Evolutionary conservation across 805 yeast genomes (phyloP).

Genomic region (Saturnispora ahearnii): DNA sequence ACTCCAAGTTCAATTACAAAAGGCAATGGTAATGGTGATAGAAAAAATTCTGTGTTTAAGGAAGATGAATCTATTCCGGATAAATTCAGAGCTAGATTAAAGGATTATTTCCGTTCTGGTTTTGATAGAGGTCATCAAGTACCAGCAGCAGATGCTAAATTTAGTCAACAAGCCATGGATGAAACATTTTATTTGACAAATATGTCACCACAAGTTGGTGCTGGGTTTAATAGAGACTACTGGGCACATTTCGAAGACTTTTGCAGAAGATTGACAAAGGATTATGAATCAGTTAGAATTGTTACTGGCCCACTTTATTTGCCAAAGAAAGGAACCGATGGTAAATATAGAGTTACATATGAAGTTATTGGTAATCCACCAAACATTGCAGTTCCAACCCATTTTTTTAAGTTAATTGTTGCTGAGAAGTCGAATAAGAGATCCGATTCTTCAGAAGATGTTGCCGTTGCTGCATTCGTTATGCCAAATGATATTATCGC

Average conservation of each 20-base stretch:
- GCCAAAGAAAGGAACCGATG: conserved; percentile 69
- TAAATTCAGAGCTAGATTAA: conserved; percentile 63
- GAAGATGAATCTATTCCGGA: conserved; percentile 82
- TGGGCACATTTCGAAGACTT: conserved; percentile 97
- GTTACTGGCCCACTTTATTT: conserved; percentile 91
- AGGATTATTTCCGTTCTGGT: conserved; percentile 90
- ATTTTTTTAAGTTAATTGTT: conserved; percentile 82
- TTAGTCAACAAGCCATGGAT: conserved; percentile 84
- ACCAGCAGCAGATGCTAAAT: conserved; percentile 96
- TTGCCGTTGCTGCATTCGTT: conserved; percentile 88
- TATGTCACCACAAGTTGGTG: conserved; percentile 96
- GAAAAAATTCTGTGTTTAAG: conserved; percentile 72
- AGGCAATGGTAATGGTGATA: conserved; percentile 47
- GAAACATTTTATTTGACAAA: conserved; percentile 86
- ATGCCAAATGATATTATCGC: conserved; percentile 78
- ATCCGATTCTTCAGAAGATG: conserved; percentile 30
- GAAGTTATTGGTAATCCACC: conserved; percentile 98
- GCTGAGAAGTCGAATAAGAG: conserved; percentile 53
- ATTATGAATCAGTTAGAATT: conserved; percentile 67
- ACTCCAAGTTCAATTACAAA: conserved; percentile 58
- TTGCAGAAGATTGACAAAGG: conserved; percentile 63
- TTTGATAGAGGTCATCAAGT: conserved; percentile 97
- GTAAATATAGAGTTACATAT: conserved; percentile 74
- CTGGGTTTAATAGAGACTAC: conserved; percentile 92
- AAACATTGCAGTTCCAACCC: conserved; percentile 93